phyloP scores from a whole-genome alignment of 2,329 filamentous ascomycete species.

The Fusarium keratoplasticum region DNA sequence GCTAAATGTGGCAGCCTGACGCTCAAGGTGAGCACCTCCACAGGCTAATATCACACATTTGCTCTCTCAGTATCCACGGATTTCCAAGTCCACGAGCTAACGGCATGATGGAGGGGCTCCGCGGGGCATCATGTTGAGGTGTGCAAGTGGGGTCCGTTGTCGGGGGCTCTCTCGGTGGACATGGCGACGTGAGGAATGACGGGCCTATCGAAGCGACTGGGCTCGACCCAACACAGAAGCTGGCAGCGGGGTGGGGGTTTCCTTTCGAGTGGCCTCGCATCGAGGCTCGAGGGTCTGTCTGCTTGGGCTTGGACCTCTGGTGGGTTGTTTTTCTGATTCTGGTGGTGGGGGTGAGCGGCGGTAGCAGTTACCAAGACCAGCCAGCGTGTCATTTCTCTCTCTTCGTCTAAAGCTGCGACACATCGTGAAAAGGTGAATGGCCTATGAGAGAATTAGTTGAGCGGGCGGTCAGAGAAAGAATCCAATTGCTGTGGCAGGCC shows the following conservation, averaged over 20 bases:
- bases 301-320: constrained; percentile 15
- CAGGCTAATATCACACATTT: neutral
- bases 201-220: constrained; percentile 29
- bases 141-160: constrained; percentile 10
- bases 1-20: constrained; percentile 26
- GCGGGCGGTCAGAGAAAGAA: neutral
- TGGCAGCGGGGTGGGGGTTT: constrained; percentile 24
- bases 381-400: constrained; percentile 18
- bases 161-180: constrained; percentile 28
- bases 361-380: constrained; percentile 33
- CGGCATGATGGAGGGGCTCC: constrained; percentile 38
- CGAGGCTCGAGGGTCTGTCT: constrained; percentile 7
- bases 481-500: neutral
- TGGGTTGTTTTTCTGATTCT: constrained; percentile 2
- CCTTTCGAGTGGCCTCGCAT: neutral
- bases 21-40: neutral
- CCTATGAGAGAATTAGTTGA: neutral
- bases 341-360: constrained; percentile 21
- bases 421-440: constrained; percentile 14
- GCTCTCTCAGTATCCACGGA: constrained; percentile 21
- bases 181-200: constrained; percentile 27
- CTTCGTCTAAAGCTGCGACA: constrained; percentile 10
- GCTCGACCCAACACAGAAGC: constrained; percentile 13
- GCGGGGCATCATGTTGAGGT: constrained; percentile 15
- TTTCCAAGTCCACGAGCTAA: constrained; percentile 35